Base-by-base conservation (phyloP, 2,329 filamentous ascomycete species). In the Alternaria sp. region DNA sequence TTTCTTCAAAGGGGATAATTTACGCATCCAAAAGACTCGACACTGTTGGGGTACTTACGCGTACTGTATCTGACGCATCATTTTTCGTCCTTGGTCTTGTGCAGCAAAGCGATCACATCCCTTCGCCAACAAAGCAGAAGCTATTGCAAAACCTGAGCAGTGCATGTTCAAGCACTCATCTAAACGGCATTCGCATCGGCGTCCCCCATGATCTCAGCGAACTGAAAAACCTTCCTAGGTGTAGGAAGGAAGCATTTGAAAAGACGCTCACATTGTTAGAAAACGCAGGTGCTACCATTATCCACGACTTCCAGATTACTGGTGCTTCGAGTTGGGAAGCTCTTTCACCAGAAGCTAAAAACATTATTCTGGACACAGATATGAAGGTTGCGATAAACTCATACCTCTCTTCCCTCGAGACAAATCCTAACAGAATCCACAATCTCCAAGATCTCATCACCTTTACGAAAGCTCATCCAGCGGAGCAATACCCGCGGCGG, bases 1-100 rank as follows among this genome's bases (percentile, higher is more conserved):
- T 85, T 0, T 86, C 85, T 77, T 85, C 32, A 75, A 83, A 66
- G 75, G 88, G 26, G 84, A 62, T 90, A 0, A 84, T 91, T 12
- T 88, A 89, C 2, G 85, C 90, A 57, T 82, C 79, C 48, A 75
- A 84, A 64, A 81, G 80, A 52, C 80, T 83, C 64, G 83, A 86
- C 64, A 84, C 83, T 0, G 75, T 85, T 24, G 84, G 84, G 0
- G 81, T 84, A 0, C 82, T 86, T 76, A 79, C 84, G 4, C 76
- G 83, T 42, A 83, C 82, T 0, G 84, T 86, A 20, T 81, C 81
- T 62, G 84, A 86, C 60, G 84, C 85, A 3, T 26, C 43, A 7
- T 79, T 81, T 36, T 56, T 85, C 1, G 78, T 85, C 2, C 78
- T 89, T 34, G 75, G 78, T 8, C 65, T 65, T 2, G 36, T 51